These are phyloP conservation scores for Sporobolomyces phaffii DNA, from an alignment of 768 basidiomycete species.

Conservation along the genomic window DNA sequence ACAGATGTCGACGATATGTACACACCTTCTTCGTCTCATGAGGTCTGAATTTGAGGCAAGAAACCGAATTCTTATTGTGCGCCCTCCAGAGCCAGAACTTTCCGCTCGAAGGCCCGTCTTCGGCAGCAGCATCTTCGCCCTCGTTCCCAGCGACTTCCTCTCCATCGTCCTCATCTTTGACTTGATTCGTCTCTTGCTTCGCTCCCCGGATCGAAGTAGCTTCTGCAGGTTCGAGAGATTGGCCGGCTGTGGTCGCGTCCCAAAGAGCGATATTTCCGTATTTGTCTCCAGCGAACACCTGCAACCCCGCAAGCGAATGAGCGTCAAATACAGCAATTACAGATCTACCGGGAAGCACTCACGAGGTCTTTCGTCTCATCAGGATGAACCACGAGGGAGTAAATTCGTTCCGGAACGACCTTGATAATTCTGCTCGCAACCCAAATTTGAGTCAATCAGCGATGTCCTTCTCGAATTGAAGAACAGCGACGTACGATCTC, in stretches of 20 bases:
- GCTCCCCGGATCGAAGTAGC: background rate
- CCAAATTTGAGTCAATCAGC: background rate
- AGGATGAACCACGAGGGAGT: constrained; percentile 48
- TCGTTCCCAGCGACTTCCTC: constrained; percentile 34
- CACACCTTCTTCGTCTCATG: constrained; percentile 45
- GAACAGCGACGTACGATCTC: constrained; percentile 9
- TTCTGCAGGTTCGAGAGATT: background rate
- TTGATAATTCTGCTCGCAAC: constrained; percentile 14
- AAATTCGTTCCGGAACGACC: constrained; percentile 48
- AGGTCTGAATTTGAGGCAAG: constrained; percentile 48
- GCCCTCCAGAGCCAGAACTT: constrained; percentile 44
- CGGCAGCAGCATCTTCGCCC: background rate
- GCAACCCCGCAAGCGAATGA: no score
- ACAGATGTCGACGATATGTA: background rate
- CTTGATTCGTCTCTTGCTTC: constrained; percentile 32
- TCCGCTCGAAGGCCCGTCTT: constrained; percentile 3
- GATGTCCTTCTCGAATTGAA: no score
- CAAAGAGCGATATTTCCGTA: constrained; percentile 41
- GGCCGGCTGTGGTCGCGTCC: constrained; percentile 44
- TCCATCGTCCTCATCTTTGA: constrained; percentile 38
- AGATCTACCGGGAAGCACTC: background rate
- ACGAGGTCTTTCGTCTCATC: constrained; percentile 45
- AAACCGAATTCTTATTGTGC: constrained; percentile 45
- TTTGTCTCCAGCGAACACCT: constrained; percentile 37
- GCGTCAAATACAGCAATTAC: no score